Conservation (phyloP, 805 yeast species). For the Zygotorulaspora danielsina region DNA sequence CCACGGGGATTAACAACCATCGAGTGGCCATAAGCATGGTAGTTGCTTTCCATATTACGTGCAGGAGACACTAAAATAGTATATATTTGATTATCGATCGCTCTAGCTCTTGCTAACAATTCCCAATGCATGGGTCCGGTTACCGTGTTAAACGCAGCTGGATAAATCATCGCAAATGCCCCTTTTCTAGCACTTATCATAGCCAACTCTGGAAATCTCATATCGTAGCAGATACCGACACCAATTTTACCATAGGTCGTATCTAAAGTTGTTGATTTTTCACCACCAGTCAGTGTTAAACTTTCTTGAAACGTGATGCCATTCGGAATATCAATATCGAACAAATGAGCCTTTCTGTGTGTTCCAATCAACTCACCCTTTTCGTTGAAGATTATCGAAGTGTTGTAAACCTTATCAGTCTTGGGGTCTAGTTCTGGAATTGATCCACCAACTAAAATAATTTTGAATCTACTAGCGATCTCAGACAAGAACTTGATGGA, state of each 20-base stretch:
- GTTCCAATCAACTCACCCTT: slow-evolving; percentile 75
- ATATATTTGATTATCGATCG: slow-evolving; percentile 69
- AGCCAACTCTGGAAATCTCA: slow-evolving; percentile 76
- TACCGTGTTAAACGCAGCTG: slow-evolving; percentile 80
- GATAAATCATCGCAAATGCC: slow-evolving; percentile 73
- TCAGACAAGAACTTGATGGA: slow-evolving; percentile 56
- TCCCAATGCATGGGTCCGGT: slow-evolving; percentile 87
- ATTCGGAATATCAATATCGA: slow-evolving; percentile 88
- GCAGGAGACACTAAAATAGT: slow-evolving; percentile 86
- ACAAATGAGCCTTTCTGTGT: slow-evolving; percentile 86
- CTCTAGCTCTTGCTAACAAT: slow-evolving; percentile 64
- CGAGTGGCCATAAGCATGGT: slow-evolving; percentile 67
- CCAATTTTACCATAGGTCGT: slow-evolving; percentile 52
- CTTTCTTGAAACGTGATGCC: slow-evolving; percentile 87
- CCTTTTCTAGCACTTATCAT: slow-evolving; percentile 61
- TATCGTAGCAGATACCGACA: slow-evolving; percentile 79
- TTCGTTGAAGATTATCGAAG: slow-evolving; percentile 68
- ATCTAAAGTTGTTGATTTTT: slow-evolving; percentile 63
- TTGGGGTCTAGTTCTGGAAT: slow-evolving; percentile 70
- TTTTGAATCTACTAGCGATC: slow-evolving; percentile 60
- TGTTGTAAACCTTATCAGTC: slow-evolving; percentile 60
- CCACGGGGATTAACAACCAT: slow-evolving; percentile 62
- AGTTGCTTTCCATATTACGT: slow-evolving; percentile 56
- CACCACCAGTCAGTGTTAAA: slow-evolving; percentile 69
- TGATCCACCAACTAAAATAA: slow-evolving; percentile 84